Base-by-base conservation (phyloP, 192 early-diverging fungal genomes). In the Linderina pennispora region DNA sequence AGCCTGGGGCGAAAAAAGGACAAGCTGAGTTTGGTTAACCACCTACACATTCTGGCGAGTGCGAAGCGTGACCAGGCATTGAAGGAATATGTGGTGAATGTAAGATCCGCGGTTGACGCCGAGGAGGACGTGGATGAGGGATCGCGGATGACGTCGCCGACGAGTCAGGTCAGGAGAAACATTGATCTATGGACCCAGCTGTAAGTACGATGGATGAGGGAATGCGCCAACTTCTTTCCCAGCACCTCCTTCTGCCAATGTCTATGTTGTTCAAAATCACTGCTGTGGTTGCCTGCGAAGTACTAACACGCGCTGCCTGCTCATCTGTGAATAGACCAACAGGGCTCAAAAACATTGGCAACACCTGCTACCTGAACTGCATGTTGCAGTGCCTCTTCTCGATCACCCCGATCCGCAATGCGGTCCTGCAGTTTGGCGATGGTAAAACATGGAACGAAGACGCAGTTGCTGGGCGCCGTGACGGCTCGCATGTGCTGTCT, bases 311-410 rank as follows among this genome's bases (percentile, higher is more conserved):
- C n/a, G n/a, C n/a, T n/a, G n/a, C n/a, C n/a, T n/a, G n/a, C n/a
- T n/a, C n/a, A n/a, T n/a, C n/a, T n/a, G n/a, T n/a, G n/a, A n/a
- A n/a, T 49, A 57, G 8, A 23, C 88, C 88, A 5, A 76, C 83
- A 0, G 89, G 87, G 5, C 75, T 88, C 28, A 65, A 74, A 20
- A 93, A 93, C 41, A 86, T 90, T 56, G 89, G 88, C 31, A 89
- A 88, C 36, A 94, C 91, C 0, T 94, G 91, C 62, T 94, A 94
- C 53, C 70, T 94, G 14, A 94, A 91, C 57, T 87, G 86, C 26
- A 57, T 94, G 16, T 61, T 94, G 17, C 81, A 88, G 74, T 87
- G 85, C 40, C 61, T 85, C 17, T 90, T 80, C 40, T 84, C 84
- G 0, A 45, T 90, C 3, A 38, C 66, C 20, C 76, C 78, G 1